These are phyloP conservation scores for Hypoxylon sp. DNA, from an alignment of 2,329 filamentous ascomycete genomes.

Conservation along the genomic window DNA sequence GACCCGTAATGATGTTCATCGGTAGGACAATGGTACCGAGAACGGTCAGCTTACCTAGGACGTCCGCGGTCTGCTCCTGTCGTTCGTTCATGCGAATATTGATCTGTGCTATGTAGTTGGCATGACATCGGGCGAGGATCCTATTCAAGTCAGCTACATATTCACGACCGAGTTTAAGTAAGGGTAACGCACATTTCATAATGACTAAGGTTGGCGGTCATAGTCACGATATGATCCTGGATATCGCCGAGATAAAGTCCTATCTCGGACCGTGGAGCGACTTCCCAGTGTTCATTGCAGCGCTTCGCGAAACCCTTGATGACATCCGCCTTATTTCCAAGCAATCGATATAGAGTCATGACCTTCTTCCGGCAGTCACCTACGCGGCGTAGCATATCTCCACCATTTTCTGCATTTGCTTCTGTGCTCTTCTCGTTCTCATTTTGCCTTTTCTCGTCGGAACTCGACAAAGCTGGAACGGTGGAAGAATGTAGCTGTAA, in stretches of 20 bases:
- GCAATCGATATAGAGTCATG: conserved; percentile 91
- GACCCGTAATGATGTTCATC: conserved; percentile 98
- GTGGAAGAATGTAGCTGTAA: conserved; percentile 80
- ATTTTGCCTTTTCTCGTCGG: conserved; percentile 56
- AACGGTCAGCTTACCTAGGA: conserved; percentile 94
- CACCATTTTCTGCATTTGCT: conserved; percentile 65
- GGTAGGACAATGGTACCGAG: conserved; percentile 96
- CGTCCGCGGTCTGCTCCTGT: conserved; percentile 94
- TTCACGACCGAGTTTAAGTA: neutral
- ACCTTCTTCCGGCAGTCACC: conserved; percentile 97
- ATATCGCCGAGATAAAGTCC: conserved; percentile 98
- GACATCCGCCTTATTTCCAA: conserved; percentile 98
- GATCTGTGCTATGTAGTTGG: conserved; percentile 98
- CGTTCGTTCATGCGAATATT: conserved; percentile 99
- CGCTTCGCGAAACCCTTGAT: conserved; percentile 99
- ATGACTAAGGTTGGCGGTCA: conserved; percentile 95
- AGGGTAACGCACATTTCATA: conserved; percentile 85
- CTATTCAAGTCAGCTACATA: conserved; percentile 60
- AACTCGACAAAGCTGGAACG: conserved; percentile 59
- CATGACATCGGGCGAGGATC: conserved; percentile 90
- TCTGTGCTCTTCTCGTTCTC: conserved; percentile 64
- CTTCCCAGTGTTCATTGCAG: conserved; percentile 98
- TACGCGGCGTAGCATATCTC: conserved; percentile 92
- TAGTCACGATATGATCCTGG: conserved; percentile 98
- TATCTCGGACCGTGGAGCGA: conserved; percentile 94